A percentile compares a stretch with the other conserved stretches of the same genome.
Conservation (phyloP, 345 rosid species). For the Arabidopsis arenosa region DNA sequence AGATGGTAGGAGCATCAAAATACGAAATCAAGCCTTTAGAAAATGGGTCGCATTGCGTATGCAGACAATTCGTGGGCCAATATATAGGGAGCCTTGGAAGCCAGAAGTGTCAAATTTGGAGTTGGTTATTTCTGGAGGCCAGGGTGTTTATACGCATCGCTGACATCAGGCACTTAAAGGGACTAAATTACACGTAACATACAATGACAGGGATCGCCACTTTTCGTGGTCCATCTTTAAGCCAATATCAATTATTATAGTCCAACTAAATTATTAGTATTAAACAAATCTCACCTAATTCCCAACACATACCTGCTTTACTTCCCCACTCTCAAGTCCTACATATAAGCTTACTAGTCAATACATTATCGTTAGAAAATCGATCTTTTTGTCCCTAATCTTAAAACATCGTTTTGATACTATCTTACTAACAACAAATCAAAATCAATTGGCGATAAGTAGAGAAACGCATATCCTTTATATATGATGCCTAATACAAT, state of each 20-base stretch:
- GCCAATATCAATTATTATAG: slow-evolving; percentile 17
- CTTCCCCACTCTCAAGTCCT: slow-evolving; percentile 28
- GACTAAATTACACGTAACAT: slow-evolving; percentile 31
- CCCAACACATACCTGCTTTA: slow-evolving; percentile 31
- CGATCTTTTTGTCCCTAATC: no score
- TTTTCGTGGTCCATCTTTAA: slow-evolving; percentile 14
- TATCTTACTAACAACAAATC: no score
- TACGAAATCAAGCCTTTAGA: background rate
- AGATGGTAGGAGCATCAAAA: no score
- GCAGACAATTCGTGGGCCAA: background rate
- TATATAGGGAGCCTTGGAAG: background rate
- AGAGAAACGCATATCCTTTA: background rate
- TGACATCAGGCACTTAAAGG: slow-evolving; percentile 14
- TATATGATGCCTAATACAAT: background rate
- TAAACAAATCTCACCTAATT: slow-evolving; percentile 32
- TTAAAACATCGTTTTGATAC: background rate
- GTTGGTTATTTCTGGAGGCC: background rate
- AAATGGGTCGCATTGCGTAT: background rate
- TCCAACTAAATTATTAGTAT: background rate
- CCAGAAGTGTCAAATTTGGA: background rate
- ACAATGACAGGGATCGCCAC: slow-evolving; percentile 28
- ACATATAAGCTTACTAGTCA: background rate
- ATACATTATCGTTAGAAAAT: background rate
- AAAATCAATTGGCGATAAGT: background rate
- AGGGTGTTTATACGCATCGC: slow-evolving; percentile 22